Conservation (phyloP, 202 grass and related monocot species). For the Hordeum pubiflorum region DNA sequence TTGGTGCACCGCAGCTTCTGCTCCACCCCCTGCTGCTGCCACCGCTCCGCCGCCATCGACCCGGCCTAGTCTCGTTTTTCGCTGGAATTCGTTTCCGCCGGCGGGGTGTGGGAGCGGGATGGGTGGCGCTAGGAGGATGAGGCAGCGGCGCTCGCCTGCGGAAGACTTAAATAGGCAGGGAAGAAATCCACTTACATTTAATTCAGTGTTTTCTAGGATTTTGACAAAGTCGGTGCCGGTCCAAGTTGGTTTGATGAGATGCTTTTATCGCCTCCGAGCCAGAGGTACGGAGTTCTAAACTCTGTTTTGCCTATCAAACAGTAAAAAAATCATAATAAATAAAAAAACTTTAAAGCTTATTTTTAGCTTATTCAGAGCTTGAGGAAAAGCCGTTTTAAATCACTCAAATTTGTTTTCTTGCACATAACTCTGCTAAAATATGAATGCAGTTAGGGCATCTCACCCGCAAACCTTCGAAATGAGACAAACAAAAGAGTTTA, state of each 20-base stretch:
- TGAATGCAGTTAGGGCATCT: no score
- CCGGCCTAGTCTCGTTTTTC: neutral
- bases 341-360: no score
- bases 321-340: no score
- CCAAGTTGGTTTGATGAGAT: neutral
- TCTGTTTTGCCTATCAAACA: no score
- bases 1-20: conserved; percentile 82
- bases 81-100: neutral
- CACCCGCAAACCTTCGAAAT: no score
- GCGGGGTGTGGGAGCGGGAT: neutral
- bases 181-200: neutral
- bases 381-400: no score
- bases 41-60: neutral
- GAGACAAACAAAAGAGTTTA: no score
- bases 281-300: no score
- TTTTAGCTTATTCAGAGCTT: no score
- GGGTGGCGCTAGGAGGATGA: neutral
- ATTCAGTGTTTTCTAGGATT: neutral
- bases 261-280: no score
- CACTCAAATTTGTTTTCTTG: no score
- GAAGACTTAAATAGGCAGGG: neutral
- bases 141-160: neutral
- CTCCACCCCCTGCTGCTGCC: conserved; percentile 13
- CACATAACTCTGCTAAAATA: no score
- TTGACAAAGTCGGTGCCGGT: neutral